Conservation (phyloP, 805 yeast species). For the Hyphopichia homilentoma region DNA sequence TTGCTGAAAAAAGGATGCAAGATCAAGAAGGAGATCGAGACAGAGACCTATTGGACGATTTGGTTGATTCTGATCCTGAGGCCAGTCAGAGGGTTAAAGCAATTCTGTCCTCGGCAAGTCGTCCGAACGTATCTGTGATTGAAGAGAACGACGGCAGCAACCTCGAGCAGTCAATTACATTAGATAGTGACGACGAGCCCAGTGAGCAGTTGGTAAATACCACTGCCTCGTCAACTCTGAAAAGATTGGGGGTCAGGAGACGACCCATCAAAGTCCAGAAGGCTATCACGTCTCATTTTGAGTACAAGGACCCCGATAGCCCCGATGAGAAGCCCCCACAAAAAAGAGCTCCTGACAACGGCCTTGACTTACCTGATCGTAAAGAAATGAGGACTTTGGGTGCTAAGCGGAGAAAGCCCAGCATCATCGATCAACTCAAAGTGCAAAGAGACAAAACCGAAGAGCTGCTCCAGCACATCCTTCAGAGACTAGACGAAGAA, state of each 20-base stretch:
- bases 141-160: not conserved
- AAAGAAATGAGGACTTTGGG: constrained; percentile 11
- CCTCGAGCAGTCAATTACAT: not conserved
- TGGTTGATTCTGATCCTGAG: constrained; percentile 6
- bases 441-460: constrained; percentile 6
- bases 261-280: not conserved
- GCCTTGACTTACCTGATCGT: not conserved
- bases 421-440: constrained; percentile 13
- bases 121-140: not conserved
- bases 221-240: not conserved
- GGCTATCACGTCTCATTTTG: not conserved
- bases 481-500: not conserved
- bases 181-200: constrained; percentile 1
- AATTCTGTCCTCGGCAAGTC: too few relatives aligned
- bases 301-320: not conserved
- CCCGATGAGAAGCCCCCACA: not conserved
- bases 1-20: constrained; percentile 7
- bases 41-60: constrained; percentile 11
- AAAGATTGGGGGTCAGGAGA: not conserved
- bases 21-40: constrained; percentile 4
- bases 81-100: not conserved
- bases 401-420: constrained; percentile 9
- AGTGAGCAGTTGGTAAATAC: too few relatives aligned
- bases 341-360: constrained; percentile 2
- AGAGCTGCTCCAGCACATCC: constrained; percentile 1